Conservation (phyloP, 305 asterid species). For the Euphrasia arctica region DNA sequence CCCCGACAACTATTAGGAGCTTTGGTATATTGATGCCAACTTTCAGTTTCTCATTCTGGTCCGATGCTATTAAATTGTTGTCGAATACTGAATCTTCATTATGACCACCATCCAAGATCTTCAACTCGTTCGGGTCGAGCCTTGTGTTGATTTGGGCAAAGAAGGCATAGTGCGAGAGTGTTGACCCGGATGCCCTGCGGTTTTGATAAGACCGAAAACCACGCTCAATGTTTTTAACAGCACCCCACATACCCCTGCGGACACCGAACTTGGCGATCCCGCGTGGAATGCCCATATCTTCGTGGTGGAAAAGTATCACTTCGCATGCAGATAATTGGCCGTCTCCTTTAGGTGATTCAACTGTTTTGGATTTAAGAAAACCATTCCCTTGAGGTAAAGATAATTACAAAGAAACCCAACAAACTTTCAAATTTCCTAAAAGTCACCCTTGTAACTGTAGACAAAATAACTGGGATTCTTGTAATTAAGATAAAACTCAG, state of each 20-base stretch:
- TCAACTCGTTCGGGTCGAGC: constrained; percentile 35
- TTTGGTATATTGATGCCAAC: constrained; percentile 46
- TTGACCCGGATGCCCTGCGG: constrained; percentile 45
- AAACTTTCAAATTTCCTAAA: too few species aligned
- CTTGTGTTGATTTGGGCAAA: constrained; percentile 80
- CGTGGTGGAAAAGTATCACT: constrained; percentile 76
- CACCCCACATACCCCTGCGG: constrained; percentile 87
- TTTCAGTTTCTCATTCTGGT: constrained; percentile 32
- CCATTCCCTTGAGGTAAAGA: not conserved
- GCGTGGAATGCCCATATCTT: constrained; percentile 96
- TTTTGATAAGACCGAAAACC: constrained; percentile 73
- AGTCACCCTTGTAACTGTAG: too few species aligned
- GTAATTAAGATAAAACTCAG: too few species aligned
- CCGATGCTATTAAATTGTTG: not conserved
- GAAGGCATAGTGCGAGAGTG: constrained; percentile 52
- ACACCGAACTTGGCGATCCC: constrained; percentile 87
- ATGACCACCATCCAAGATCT: constrained; percentile 33
- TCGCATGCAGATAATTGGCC: constrained; percentile 56
- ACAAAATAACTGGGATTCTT: too few species aligned
- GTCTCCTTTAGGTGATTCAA: constrained; percentile 58
- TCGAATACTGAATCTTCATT: constrained; percentile 24
- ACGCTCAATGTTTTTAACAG: constrained; percentile 60
- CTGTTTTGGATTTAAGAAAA: constrained; percentile 39
- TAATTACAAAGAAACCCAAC: not conserved
- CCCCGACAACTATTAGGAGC: constrained; percentile 69